phyloP scores from a whole-genome alignment of 75 land plant genomes.

The Isoetes taiwanensis region DNA sequence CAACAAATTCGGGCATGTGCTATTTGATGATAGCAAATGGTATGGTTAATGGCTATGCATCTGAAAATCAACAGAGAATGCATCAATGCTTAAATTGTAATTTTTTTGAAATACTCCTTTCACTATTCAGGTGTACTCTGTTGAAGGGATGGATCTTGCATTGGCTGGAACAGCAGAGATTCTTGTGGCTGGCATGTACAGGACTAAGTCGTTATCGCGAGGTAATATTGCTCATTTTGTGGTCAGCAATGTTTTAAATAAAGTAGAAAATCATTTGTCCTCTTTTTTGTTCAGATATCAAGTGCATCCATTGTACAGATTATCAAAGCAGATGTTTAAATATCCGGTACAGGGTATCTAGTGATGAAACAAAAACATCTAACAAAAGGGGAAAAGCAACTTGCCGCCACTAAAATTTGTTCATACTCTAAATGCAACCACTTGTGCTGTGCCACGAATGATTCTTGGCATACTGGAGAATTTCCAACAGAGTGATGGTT shows the following conservation, averaged over 20 bases:
- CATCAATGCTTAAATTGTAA: no score
- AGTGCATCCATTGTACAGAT: constrained; percentile 96
- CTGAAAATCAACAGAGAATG: no score
- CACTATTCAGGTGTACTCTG: constrained; percentile 86
- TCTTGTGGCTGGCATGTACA: constrained; percentile 91
- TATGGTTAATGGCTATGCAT: no score
- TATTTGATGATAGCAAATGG: no score
- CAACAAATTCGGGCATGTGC: no score
- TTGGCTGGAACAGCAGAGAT: constrained; percentile 96
- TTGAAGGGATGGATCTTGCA: constrained; percentile 81
- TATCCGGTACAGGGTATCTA: constrained; percentile 64
- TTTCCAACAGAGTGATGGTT: constrained; percentile 83
- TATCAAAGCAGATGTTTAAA: constrained; percentile 89
- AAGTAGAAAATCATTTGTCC: no score
- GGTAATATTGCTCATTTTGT: no score
- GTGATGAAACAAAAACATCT: constrained; percentile 8
- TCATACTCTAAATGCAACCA: constrained; percentile 93
- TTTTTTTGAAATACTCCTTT: no score
- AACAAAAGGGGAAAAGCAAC: constrained; percentile 33
- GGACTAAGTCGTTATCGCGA: constrained; percentile 94
- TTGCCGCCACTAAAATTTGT: constrained; percentile 51
- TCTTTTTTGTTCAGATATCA: constrained; percentile 80
- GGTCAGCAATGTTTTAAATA: no score
- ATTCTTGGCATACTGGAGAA: constrained; percentile 84
- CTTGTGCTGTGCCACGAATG: constrained; percentile 96